These are phyloP conservation scores for Monilinia aucupariae DNA, from an alignment of 2,329 filamentous ascomycete genomes.

Conservation along the genomic window DNA sequence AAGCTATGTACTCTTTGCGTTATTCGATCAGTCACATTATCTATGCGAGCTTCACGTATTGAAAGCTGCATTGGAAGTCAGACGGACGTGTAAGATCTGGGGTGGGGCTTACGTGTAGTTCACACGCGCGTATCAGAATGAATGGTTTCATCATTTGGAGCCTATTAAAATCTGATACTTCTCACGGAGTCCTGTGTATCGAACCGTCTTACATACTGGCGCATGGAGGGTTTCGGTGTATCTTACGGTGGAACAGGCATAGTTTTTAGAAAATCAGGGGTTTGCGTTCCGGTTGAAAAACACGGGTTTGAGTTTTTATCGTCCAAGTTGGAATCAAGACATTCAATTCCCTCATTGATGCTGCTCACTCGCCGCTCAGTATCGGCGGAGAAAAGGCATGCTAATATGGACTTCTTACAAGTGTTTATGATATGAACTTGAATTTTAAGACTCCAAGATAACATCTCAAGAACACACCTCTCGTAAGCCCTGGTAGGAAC, in stretches of 20 bases:
- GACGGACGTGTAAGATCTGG: neutral
- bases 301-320: neutral
- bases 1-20: neutral
- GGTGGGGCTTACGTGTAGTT: neutral
- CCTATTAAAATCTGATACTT: neutral
- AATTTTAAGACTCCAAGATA: no score
- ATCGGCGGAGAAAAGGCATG: neutral
- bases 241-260: neutral
- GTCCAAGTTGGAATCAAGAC: neutral
- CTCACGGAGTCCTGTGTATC: neutral
- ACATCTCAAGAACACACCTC: no score
- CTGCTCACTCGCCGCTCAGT: neutral
- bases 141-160: neutral
- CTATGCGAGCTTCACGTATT: no score
- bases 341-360: no score
- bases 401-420: no score
- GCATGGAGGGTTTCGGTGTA: neutral
- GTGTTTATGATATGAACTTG: no score
- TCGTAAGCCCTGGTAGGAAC: no score
- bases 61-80: neutral
- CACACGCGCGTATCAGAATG: neutral
- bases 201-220: neutral
- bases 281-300: neutral
- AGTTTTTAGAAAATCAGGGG: neutral
- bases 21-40: neutral